Evolutionary conservation across 2,329 filamentous ascomycete species (phyloP).

Genomic region (Fulvia fulva): DNA sequence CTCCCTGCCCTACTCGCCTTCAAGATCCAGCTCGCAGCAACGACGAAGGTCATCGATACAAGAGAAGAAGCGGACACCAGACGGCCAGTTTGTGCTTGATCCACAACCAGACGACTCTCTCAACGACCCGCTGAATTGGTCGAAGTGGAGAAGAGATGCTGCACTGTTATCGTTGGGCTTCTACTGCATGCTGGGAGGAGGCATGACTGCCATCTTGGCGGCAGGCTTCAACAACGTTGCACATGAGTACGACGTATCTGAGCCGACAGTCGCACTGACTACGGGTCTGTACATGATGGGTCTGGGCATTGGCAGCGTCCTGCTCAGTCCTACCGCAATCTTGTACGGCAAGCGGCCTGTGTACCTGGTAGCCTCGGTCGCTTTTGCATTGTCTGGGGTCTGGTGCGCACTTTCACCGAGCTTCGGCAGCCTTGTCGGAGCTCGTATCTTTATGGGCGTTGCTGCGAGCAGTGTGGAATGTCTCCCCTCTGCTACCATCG

Average conservation of each 20-base stretch:
- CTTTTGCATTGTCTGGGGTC: slow-evolving; percentile 72
- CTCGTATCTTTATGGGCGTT: slow-evolving; percentile 81
- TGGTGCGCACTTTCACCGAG: slow-evolving; percentile 86
- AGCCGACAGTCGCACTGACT: slow-evolving; percentile 74
- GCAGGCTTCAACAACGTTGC: slow-evolving; percentile 85
- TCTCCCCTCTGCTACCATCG: slow-evolving; percentile 86
- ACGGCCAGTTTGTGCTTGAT: slow-evolving; percentile 81
- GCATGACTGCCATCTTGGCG: slow-evolving; percentile 84
- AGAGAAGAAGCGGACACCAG: slow-evolving; percentile 69
- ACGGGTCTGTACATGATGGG: slow-evolving; percentile 95
- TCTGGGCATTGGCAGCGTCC: slow-evolving; percentile 74
- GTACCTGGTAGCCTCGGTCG: slow-evolving; percentile 70
- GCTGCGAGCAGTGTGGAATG: slow-evolving; percentile 89
- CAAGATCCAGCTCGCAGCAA: slow-evolving; percentile 16
- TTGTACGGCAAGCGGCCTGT: slow-evolving; percentile 86
- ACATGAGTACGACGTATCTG: slow-evolving; percentile 59
- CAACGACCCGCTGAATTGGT: slow-evolving; percentile 94
- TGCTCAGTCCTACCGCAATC: slow-evolving; percentile 87
- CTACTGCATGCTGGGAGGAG: slow-evolving; percentile 89
- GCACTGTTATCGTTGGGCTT: slow-evolving; percentile 80
- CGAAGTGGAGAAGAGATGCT: slow-evolving; percentile 70
- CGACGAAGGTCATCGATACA: slow-evolving; percentile 11
- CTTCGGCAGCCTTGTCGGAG: slow-evolving; percentile 74
- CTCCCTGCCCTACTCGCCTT: slow-evolving; percentile 42
- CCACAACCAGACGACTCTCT: slow-evolving; percentile 86